Evolutionary conservation across 208 protist genomes (phyloP).

Genomic region (Phytomonas sp.): DNA sequence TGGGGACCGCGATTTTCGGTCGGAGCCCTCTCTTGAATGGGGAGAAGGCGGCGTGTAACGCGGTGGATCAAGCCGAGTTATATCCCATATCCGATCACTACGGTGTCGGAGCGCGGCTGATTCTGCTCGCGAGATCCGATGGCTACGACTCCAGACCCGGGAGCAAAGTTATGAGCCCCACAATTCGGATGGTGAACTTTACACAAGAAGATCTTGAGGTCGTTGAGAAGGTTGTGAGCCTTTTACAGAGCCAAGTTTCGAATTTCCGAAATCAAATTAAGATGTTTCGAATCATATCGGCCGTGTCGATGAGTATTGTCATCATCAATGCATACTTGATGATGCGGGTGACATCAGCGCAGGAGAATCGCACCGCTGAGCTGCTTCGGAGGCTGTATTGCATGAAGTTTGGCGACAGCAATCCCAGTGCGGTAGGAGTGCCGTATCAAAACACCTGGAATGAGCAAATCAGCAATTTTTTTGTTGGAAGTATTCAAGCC

Average conservation of each 20-base stretch:
- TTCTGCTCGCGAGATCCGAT: constrained; percentile 16
- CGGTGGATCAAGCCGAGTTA: background rate
- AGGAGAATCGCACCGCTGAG: constrained; percentile 22
- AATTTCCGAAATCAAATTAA: constrained; percentile 34
- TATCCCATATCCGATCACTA: constrained; percentile 84
- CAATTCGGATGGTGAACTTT: constrained; percentile 8
- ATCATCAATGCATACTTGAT: constrained; percentile 25
- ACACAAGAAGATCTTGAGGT: constrained; percentile 38
- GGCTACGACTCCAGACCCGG: background rate
- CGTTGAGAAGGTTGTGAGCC: constrained; percentile 25
- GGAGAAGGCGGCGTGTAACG: background rate
- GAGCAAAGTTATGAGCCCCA: background rate
- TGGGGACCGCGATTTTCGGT: background rate
- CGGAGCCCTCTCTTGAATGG: background rate
- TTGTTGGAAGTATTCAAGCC: background rate
- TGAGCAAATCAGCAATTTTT: background rate
- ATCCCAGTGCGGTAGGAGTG: background rate
- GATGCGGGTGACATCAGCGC: constrained; percentile 10
- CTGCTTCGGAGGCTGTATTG: constrained; percentile 37
- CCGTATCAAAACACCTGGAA: background rate
- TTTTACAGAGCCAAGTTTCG: constrained; percentile 31
- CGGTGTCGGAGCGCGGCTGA: constrained; percentile 66
- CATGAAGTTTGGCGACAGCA: constrained; percentile 13
- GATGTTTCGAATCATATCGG: constrained; percentile 26
- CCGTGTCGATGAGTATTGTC: constrained; percentile 21